Percentiles rank a stretch among this genome's conserved stretches.
Conservation (phyloP, 345 rosid species). For the Litchi chinensis region DNA sequence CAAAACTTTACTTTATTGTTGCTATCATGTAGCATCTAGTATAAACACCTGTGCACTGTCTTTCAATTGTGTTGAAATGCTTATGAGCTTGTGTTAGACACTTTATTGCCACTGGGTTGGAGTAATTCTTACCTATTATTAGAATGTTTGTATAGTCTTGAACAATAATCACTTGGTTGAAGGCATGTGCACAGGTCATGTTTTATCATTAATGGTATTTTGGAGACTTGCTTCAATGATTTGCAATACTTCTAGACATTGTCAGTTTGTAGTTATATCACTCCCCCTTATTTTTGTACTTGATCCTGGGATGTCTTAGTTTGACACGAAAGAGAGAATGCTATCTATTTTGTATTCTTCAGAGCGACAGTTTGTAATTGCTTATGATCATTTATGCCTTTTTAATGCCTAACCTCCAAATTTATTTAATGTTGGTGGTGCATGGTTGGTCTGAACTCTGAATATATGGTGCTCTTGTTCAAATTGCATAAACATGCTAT, state of each 20-base stretch:
- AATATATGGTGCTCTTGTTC: neutral
- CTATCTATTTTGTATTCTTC: conserved; percentile 23
- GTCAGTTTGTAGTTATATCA: conserved; percentile 18
- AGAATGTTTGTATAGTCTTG: conserved; percentile 35
- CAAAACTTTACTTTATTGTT: conserved; percentile 38
- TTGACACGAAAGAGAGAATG: conserved; percentile 30
- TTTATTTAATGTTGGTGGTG: neutral
- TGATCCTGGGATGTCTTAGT: conserved; percentile 19
- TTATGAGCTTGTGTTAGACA: conserved; percentile 27
- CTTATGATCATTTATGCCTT: conserved; percentile 4
- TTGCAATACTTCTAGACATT: conserved; percentile 17
- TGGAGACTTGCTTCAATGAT: conserved; percentile 19
- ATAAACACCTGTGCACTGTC: conserved; percentile 39
- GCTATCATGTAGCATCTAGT: conserved; percentile 43
- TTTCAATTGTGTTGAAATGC: conserved; percentile 44
- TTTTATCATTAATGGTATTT: conserved; percentile 17
- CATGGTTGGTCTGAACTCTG: neutral
- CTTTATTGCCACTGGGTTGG: conserved; percentile 15
- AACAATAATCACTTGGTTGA: conserved; percentile 37
- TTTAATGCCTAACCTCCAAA: neutral
- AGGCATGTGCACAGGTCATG: conserved; percentile 41
- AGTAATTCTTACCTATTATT: conserved; percentile 26
- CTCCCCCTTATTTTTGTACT: conserved; percentile 7
- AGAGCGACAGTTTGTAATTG: conserved; percentile 14
- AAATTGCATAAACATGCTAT: neutral